Evolutionary conservation across 768 basidiomycete species (phyloP).

Genomic region (Termitomyces sp.): DNA sequence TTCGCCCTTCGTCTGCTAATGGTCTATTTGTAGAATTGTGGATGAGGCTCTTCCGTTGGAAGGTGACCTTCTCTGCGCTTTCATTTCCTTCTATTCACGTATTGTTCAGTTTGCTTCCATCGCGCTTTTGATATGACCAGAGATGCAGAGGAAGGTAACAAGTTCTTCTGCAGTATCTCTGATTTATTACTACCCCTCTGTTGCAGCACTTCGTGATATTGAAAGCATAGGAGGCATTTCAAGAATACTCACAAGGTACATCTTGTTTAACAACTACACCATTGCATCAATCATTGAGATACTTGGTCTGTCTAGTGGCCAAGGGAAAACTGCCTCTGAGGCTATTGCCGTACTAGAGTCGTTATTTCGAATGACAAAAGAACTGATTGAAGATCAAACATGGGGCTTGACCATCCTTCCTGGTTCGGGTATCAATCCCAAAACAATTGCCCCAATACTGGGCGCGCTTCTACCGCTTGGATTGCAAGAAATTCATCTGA

Average conservation of each 20-base stretch:
- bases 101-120: constrained; percentile 70
- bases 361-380: constrained; percentile 34
- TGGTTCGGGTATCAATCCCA: constrained; percentile 70
- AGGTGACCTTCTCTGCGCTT: constrained; percentile 34
- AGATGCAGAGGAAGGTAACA: constrained; percentile 49
- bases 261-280: not conserved
- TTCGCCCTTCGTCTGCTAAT: not conserved
- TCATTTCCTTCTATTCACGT: not conserved
- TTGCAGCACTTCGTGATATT: constrained; percentile 44
- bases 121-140: constrained; percentile 74
- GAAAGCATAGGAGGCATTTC: constrained; percentile 59
- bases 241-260: constrained; percentile 76
- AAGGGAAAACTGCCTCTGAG: constrained; percentile 37
- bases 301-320: constrained; percentile 41
- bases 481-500: constrained; percentile 69
- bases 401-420: constrained; percentile 57
- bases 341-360: constrained; percentile 38
- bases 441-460: constrained; percentile 49
- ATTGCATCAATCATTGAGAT: not conserved
- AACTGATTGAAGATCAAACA: constrained; percentile 32
- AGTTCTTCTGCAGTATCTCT: not conserved
- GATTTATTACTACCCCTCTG: not conserved
- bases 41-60: constrained; percentile 58
- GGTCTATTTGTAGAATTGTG: constrained; percentile 34
- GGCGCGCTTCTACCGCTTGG: constrained; percentile 50